These are phyloP conservation scores for Isatis tinctoria DNA, from an alignment of 345 rosid genomes.

Conservation along the genomic window DNA sequence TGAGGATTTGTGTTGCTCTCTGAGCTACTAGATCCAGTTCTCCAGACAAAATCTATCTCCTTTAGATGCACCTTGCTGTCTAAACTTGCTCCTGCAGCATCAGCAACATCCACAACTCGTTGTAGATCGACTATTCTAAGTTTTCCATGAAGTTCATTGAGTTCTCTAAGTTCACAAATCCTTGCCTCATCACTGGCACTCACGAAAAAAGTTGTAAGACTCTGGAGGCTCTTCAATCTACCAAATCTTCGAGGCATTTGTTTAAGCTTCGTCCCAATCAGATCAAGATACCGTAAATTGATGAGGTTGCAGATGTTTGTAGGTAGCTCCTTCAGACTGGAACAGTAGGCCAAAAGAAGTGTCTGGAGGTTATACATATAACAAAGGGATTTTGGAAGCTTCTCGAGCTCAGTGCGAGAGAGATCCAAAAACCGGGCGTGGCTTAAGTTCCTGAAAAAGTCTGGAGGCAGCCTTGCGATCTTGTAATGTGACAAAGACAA, in stretches of 20 bases:
- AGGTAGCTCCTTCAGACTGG: slow-evolving; percentile 34
- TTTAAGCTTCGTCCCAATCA: slow-evolving; percentile 32
- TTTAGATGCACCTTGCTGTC: slow-evolving; percentile 28
- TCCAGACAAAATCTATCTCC: slow-evolving; percentile 35
- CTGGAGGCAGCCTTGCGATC: slow-evolving; percentile 15
- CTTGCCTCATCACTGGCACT: slow-evolving; percentile 24
- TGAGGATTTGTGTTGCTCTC: slow-evolving; percentile 21
- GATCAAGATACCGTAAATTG: slow-evolving; percentile 38
- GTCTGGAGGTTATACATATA: slow-evolving; percentile 36
- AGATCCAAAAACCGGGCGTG: slow-evolving; percentile 37
- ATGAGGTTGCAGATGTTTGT: slow-evolving; percentile 28
- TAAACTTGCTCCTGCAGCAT: slow-evolving; percentile 33
- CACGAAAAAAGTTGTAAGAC: slow-evolving; percentile 31
- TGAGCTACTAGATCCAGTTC: slow-evolving; percentile 19
- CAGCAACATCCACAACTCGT: slow-evolving; percentile 29
- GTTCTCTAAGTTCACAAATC: slow-evolving; percentile 31
- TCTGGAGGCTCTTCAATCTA: slow-evolving; percentile 34
- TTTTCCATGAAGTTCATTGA: slow-evolving; percentile 29
- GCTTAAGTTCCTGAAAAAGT: slow-evolving; percentile 34
- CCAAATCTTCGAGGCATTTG: slow-evolving; percentile 36
- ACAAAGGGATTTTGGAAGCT: slow-evolving; percentile 32
- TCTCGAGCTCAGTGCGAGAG: slow-evolving; percentile 22
- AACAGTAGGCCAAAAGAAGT: slow-evolving; percentile 31
- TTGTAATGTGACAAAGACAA: slow-evolving; percentile 33
- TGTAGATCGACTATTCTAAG: slow-evolving; percentile 33